Evolutionary conservation across 768 basidiomycete genomes (phyloP).

Genomic region (Terana coerulea): DNA sequence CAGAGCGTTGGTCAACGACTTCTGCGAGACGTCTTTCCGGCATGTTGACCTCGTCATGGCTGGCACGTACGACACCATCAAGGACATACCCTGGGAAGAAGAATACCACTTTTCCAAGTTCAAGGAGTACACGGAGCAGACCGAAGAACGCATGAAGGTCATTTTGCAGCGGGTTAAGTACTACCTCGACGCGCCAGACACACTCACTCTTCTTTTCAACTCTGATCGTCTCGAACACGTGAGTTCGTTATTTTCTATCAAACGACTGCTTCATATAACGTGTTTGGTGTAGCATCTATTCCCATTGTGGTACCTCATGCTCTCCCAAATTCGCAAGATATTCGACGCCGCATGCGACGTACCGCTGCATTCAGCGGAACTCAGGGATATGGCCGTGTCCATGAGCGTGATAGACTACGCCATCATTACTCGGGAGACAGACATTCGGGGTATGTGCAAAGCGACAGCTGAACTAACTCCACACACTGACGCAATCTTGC

Average conservation of each 20-base stretch:
- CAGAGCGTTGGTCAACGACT: not conserved
- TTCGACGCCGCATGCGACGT: not conserved
- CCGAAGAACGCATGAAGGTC: slow-evolving; percentile 2
- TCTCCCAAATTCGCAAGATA: not conserved
- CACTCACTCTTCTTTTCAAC: slow-evolving; percentile 8
- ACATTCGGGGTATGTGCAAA: not conserved
- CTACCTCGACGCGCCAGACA: slow-evolving; percentile 11
- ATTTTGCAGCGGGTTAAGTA: slow-evolving; percentile 9
- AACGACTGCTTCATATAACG: not conserved
- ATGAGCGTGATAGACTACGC: not conserved
- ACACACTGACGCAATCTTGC: not conserved
- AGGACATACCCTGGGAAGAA: slow-evolving; percentile 4
- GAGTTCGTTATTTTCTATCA: not conserved
- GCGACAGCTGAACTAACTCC: not conserved
- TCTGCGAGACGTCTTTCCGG: not conserved
- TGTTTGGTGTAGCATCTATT: not conserved
- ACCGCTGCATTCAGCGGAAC: not conserved
- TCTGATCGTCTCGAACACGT: slow-evolving; percentile 13
- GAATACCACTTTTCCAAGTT: not conserved
- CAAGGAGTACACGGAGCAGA: slow-evolving; percentile 6
- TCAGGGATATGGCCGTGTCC: not conserved
- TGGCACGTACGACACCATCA: slow-evolving; percentile 6
- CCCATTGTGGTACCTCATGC: slow-evolving; percentile 7
- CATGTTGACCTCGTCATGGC: slow-evolving; percentile 10
- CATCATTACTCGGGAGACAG: not conserved